A percentile compares a stretch with the other conserved stretches of the same genome.
These are phyloP conservation scores for Suillus ampliporus DNA, from an alignment of 768 basidiomycete genomes.

Conservation along the genomic window DNA sequence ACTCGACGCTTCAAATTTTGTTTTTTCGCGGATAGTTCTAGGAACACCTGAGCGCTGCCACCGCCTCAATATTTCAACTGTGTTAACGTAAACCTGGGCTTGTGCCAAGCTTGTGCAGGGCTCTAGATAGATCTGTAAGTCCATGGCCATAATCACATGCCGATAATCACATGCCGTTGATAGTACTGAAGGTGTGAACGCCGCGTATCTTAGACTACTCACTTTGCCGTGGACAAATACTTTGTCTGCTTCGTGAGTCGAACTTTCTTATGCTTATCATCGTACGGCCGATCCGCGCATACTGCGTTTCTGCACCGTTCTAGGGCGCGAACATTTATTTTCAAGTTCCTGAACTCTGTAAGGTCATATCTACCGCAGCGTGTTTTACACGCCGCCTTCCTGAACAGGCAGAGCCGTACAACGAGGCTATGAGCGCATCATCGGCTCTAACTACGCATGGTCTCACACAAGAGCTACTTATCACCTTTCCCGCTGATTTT, in stretches of 20 bases:
- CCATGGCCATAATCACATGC: constrained; percentile 10
- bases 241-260: not conserved
- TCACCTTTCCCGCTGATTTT: not conserved
- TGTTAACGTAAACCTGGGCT: not conserved
- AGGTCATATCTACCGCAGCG: not conserved
- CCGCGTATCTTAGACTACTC: not conserved
- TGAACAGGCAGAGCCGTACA: not conserved
- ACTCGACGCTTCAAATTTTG: not conserved
- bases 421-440: constrained; percentile 9
- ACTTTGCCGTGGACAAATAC: not conserved
- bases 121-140: too few relatives aligned
- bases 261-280: constrained; percentile 4
- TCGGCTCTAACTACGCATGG: constrained; percentile 1
- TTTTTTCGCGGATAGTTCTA: not conserved
- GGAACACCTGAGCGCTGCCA: not conserved
- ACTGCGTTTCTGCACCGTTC: not conserved
- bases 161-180: constrained; percentile 4
- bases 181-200: not conserved
- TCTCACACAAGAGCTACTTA: not conserved
- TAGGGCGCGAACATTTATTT: not conserved
- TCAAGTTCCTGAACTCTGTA: not conserved
- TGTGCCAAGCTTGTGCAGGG: not conserved
- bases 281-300: not conserved
- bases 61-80: not conserved
- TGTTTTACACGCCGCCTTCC: constrained; percentile 3